Percentiles rank a stretch among this genome's conserved stretches.
Conservation (phyloP, 2,329 filamentous ascomycete genomes). For the Dothidotthia symphoricarpi region DNA sequence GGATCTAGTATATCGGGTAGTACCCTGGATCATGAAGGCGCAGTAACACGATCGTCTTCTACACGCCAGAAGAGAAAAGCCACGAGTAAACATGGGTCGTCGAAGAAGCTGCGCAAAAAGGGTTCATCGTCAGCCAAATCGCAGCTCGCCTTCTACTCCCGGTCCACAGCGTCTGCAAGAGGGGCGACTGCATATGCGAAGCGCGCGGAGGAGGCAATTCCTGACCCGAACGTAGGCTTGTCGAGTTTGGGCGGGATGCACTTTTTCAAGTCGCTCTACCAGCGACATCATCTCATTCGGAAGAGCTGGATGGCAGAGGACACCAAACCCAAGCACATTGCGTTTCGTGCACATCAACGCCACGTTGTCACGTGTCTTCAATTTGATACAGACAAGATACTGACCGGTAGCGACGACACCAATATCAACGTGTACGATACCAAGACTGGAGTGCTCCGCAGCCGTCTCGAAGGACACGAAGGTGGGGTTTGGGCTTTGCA, state of each 20-base stretch:
- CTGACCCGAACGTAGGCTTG: constrained; percentile 76
- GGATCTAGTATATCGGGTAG: constrained; percentile 15
- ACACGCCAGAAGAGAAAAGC: constrained; percentile 43
- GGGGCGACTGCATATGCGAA: constrained; percentile 84
- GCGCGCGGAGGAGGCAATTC: constrained; percentile 77
- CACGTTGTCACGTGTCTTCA: constrained; percentile 98
- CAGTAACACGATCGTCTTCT: constrained; percentile 31
- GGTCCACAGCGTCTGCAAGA: constrained; percentile 59
- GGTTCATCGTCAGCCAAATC: constrained; percentile 48
- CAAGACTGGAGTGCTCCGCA: constrained; percentile 81
- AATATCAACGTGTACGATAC: constrained; percentile 98
- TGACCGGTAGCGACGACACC: constrained; percentile 96
- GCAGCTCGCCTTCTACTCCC: constrained; percentile 47
- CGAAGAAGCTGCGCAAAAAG: constrained; percentile 58
- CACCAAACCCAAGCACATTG: constrained; percentile 83
- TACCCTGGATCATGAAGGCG: constrained; percentile 28
- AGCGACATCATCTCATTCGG: constrained; percentile 85
- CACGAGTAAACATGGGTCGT: constrained; percentile 38
- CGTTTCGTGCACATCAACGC: constrained; percentile 91
- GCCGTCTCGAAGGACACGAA: constrained; percentile 86
- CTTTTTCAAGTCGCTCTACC: constrained; percentile 94
- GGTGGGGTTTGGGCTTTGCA: constrained; percentile 97
- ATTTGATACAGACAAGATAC: constrained; percentile 96
- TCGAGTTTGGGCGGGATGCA: constrained; percentile 78
- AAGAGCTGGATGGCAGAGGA: constrained; percentile 86